Conservation (phyloP, 139 green algal species). For the Micractinium sp. region DNA sequence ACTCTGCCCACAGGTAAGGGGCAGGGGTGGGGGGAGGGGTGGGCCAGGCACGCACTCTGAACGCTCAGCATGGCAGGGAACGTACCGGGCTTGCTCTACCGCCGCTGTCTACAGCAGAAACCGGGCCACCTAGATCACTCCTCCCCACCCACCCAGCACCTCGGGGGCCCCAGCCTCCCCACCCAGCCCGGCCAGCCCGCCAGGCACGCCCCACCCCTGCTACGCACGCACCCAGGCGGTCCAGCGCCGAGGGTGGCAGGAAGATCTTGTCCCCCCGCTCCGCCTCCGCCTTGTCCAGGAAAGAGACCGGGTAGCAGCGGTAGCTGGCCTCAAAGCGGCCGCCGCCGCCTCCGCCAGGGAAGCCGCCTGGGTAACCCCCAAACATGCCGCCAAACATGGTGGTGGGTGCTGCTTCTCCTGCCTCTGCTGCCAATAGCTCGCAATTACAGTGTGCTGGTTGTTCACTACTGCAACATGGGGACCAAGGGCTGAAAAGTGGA, state of each 20-base stretch:
- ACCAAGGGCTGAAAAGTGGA: neutral
- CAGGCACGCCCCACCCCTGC: neutral
- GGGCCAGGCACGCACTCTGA: too few species aligned
- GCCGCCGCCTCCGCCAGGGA: conserved; percentile 24
- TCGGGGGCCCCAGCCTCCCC: neutral
- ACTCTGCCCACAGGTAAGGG: too few species aligned
- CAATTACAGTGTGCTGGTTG: neutral
- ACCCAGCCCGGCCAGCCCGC: neutral
- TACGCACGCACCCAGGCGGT: conserved; percentile 79
- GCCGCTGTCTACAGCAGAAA: too few species aligned
- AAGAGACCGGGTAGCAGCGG: conserved; percentile 91
- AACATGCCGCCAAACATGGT: conserved; percentile 53
- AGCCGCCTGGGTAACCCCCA: conserved; percentile 32
- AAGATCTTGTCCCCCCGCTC: conserved; percentile 97
- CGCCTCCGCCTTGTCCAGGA: conserved; percentile 91
- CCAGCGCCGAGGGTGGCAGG: conserved; percentile 93
- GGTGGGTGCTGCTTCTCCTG: neutral
- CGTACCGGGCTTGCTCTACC: too few species aligned
- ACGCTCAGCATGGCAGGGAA: too few species aligned
- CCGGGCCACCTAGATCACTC: too few species aligned
- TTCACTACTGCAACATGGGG: neutral
- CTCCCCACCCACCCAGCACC: too few species aligned
- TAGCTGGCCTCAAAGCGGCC: conserved; percentile 84
- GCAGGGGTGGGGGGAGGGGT: too few species aligned
- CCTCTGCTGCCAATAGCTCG: neutral